Evolutionary conservation across 176 grass and related monocot species (phyloP).

Genomic region (Avena insularis): DNA sequence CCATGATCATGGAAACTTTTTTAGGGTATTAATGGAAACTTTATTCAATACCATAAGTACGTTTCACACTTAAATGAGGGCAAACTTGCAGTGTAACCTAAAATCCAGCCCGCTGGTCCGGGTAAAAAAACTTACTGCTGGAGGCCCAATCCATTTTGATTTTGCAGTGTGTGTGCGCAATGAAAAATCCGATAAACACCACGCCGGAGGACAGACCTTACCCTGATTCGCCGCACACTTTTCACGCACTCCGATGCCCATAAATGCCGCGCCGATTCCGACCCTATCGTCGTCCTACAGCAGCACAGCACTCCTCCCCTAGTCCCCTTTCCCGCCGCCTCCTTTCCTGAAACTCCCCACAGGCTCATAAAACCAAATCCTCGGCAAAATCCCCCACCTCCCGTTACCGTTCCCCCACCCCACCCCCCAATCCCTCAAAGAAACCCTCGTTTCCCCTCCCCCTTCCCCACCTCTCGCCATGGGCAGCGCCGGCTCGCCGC

Average conservation of each 20-base stretch:
- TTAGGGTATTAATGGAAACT: no score
- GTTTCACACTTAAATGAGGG: no score
- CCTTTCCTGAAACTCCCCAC: slow-evolving; percentile 9
- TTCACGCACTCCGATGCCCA: slow-evolving; percentile 46
- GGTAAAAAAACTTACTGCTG: not conserved
- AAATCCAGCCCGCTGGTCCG: not conserved
- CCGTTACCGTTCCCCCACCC: not conserved
- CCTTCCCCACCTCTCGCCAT: slow-evolving; percentile 30
- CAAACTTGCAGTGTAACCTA: not conserved
- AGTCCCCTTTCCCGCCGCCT: slow-evolving; percentile 31
- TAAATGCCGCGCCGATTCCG: slow-evolving; percentile 34
- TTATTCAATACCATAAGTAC: no score
- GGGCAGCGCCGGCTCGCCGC: slow-evolving; percentile 55
- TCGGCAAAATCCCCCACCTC: not conserved
- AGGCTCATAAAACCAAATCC: not conserved
- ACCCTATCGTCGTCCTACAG: not conserved
- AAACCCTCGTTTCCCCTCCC: slow-evolving; percentile 1
- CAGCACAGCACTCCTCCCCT: not conserved
- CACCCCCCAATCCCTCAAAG: not conserved
- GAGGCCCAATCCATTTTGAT: not conserved
- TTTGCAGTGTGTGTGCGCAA: not conserved
- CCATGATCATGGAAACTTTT: no score
- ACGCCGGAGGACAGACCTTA: not conserved
- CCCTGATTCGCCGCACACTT: not conserved
- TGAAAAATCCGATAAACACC: not conserved